Percentiles rank a stretch among this genome's conserved stretches.
Evolutionary conservation across 139 green algal species (phyloP).

Genomic region (Tetradesmus obliquus): DNA sequence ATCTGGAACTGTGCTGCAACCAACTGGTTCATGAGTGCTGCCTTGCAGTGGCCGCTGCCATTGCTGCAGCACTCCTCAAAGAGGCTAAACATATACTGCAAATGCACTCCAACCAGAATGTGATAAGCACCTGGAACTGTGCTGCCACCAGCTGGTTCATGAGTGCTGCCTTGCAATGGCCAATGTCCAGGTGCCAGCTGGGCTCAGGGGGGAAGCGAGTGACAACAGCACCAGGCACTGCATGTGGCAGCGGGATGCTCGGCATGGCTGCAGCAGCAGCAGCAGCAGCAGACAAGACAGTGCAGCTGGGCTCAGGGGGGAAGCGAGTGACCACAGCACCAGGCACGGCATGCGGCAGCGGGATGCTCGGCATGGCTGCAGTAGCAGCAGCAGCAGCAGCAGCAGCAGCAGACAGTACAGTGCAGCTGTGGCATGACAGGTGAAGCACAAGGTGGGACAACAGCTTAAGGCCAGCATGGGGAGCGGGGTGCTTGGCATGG

Average conservation of each 20-base stretch:
- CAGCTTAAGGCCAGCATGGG: constrained; percentile 75
- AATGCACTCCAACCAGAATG: no score
- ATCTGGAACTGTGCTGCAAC: constrained; percentile 76
- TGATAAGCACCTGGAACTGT: constrained; percentile 49
- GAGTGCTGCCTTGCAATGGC: constrained; percentile 94
- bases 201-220: constrained; percentile 99
- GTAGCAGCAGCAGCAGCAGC: constrained; percentile 53
- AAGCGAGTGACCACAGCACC: constrained; percentile 96
- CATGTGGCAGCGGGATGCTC: constrained; percentile 78
- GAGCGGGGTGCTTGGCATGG: constrained; percentile 63
- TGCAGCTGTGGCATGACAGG: constrained; percentile 90
- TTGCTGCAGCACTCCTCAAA: no score
- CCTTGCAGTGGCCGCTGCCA: constrained; percentile 97
- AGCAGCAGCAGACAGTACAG: no score
- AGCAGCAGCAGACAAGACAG: neutral
- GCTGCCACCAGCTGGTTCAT: constrained; percentile 93
- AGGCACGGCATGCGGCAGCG: constrained; percentile 69
- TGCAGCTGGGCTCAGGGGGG: constrained; percentile 87
- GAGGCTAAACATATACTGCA: no score
- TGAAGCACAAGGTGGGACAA: constrained; percentile 92
- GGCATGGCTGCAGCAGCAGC: constrained; percentile 19
- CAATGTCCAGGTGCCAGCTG: constrained; percentile 91
- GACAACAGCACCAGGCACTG: constrained; percentile 83
- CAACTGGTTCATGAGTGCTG: constrained; percentile 91
- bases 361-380: constrained; percentile 59